Evolutionary conservation across 768 basidiomycete species (phyloP).

Genomic region (Tylopilus sp.): DNA sequence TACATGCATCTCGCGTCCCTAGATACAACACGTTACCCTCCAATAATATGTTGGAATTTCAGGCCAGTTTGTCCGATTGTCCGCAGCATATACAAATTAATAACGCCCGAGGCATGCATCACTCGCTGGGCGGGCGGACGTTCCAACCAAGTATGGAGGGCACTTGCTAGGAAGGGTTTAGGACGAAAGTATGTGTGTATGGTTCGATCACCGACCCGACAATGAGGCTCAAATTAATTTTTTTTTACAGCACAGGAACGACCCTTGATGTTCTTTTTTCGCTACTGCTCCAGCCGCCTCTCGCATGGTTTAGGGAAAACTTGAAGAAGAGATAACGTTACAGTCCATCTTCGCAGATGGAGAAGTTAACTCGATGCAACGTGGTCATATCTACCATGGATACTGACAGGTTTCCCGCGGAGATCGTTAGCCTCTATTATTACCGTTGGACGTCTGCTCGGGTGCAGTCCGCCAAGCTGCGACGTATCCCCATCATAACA

Average conservation of each 20-base stretch:
- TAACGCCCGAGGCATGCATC: background rate
- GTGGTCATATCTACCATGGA: constrained; percentile 24
- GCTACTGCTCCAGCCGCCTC: constrained; percentile 4
- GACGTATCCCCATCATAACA: constrained; percentile 20
- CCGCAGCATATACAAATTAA: constrained; percentile 7
- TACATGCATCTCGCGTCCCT: background rate
- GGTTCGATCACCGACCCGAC: constrained; percentile 8
- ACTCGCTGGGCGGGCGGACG: background rate
- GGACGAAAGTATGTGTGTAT: background rate
- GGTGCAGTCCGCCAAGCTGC: constrained; percentile 15
- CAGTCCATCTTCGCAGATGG: constrained; percentile 18
- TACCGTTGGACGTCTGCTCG: constrained; percentile 3
- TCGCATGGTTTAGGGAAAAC: constrained; percentile 12
- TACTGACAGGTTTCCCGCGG: constrained; percentile 27
- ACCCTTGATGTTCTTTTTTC: constrained; percentile 11
- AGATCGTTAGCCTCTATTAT: constrained; percentile 19
- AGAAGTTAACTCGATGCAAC: constrained; percentile 20
- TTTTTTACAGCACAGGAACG: background rate
- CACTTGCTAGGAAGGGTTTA: background rate
- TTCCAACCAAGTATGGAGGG: constrained; percentile 15
- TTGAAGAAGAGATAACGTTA: constrained; percentile 22
- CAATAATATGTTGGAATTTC: background rate
- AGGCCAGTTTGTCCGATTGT: constrained; percentile 1
- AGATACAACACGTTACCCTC: background rate
- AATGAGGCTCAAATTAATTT: constrained; percentile 4